A percentile compares a stretch with the other conserved stretches of the same genome.
These are phyloP conservation scores for Gossypium laxum DNA, from an alignment of 441 rosid species.

Conservation along the genomic window DNA sequence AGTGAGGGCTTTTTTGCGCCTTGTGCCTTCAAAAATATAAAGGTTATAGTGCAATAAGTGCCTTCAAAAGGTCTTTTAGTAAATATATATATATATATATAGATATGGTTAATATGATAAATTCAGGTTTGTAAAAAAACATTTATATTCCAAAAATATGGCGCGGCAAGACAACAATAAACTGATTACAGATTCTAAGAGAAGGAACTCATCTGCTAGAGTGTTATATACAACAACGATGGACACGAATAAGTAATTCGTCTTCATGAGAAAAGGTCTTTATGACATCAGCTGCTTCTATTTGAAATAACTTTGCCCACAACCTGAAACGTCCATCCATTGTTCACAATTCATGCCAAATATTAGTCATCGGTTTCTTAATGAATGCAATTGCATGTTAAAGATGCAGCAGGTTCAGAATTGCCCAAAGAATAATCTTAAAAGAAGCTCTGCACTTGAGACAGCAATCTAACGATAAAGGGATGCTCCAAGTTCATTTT, in stretches of 20 bases:
- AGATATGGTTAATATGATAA: background rate
- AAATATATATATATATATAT: background rate
- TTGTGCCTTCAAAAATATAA: background rate
- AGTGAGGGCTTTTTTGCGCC: background rate
- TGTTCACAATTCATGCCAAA: conserved; percentile 11
- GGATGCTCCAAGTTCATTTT: background rate
- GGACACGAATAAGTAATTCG: conserved; percentile 24
- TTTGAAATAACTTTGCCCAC: conserved; percentile 20
- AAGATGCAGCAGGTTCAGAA: background rate
- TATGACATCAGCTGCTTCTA: conserved; percentile 21
- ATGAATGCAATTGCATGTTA: background rate
- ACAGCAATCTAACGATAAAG: background rate
- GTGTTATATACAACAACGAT: conserved; percentile 36
- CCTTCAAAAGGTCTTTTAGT: background rate
- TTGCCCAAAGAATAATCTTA: background rate
- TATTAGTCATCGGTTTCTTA: conserved; percentile 6
- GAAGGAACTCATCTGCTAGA: conserved; percentile 55
- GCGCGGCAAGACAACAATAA: conserved; percentile 23
- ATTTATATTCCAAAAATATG: conserved; percentile 20
- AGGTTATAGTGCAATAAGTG: background rate
- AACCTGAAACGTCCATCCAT: conserved; percentile 37
- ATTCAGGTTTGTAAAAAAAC: conserved; percentile 40
- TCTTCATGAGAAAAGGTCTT: conserved; percentile 23
- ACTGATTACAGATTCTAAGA: conserved; percentile 35
- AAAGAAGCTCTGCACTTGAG: background rate